A percentile compares a stretch with the other conserved stretches of the same genome.
phyloP scores from a whole-genome alignment of 2,329 filamentous ascomycete genomes.

The Penicillium frequentans region DNA sequence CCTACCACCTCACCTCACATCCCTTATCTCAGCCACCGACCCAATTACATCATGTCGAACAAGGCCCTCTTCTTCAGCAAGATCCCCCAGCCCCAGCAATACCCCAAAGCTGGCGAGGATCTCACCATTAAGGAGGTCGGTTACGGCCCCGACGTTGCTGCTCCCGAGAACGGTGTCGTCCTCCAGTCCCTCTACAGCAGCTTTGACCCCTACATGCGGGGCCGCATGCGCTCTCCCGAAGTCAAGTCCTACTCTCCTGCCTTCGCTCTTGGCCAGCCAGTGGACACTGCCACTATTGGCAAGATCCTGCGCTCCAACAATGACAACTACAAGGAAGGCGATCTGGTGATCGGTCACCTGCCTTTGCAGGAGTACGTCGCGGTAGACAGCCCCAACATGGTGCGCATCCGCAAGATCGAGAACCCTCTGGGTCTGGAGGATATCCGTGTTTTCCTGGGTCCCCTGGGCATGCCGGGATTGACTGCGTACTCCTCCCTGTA shows the following conservation, averaged over 20 bases:
- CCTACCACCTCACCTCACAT: background rate
- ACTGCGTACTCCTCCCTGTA: conserved; percentile 75
- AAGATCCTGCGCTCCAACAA: conserved; percentile 71
- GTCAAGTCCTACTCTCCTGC: conserved; percentile 67
- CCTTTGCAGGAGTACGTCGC: conserved; percentile 69
- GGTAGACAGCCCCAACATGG: conserved; percentile 50
- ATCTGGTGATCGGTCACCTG: conserved; percentile 61
- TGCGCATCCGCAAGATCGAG: conserved; percentile 56
- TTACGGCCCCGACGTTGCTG: conserved; percentile 60
- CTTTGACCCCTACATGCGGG: conserved; percentile 82
- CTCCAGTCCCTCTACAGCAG: conserved; percentile 72
- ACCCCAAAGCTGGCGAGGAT: conserved; percentile 70
- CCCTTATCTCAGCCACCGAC: background rate
- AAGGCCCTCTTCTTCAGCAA: conserved; percentile 74
- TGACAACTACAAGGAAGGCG: conserved; percentile 63
- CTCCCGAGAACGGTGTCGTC: conserved; percentile 65
- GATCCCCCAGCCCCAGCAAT: conserved; percentile 63
- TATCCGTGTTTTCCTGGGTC: conserved; percentile 65
- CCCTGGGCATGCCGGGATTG: conserved; percentile 75
- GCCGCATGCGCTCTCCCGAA: conserved; percentile 67
- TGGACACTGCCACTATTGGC: conserved; percentile 64
- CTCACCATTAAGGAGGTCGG: conserved; percentile 65
- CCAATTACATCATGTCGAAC: conserved; percentile 51
- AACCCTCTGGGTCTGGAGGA: conserved; percentile 60
- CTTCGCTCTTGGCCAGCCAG: conserved; percentile 62